phyloP scores from a whole-genome alignment of 2,329 filamentous ascomycete genomes.

The Pyricularia pennisetigena region DNA sequence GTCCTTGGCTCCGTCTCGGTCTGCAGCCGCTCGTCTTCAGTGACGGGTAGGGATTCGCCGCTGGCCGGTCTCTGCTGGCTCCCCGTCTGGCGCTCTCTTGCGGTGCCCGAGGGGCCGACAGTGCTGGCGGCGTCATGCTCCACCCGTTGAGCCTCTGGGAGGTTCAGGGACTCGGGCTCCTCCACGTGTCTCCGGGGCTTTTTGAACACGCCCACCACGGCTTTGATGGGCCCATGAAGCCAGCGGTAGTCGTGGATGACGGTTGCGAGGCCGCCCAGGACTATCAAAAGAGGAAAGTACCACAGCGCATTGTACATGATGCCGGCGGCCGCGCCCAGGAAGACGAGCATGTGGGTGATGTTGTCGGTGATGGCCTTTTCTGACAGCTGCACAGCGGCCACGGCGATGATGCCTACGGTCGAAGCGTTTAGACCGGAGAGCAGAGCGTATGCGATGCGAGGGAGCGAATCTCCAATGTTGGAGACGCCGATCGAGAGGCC shows the following conservation, averaged over 20 bases:
- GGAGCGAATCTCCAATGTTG: slow-evolving; percentile 47
- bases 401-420: slow-evolving; percentile 61
- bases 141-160: neutral
- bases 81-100: neutral
- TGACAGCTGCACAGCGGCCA: slow-evolving; percentile 59
- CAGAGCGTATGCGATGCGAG: slow-evolving; percentile 54
- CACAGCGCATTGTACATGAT: slow-evolving; percentile 63
- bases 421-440: slow-evolving; percentile 63
- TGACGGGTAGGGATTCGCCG: neutral
- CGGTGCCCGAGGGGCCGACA: neutral
- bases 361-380: slow-evolving; percentile 58
- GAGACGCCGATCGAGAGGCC: slow-evolving; percentile 55
- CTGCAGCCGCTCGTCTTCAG: neutral
- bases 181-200: neutral
- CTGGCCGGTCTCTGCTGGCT: neutral
- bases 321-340: slow-evolving; percentile 52
- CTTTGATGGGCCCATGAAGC: slow-evolving; percentile 26
- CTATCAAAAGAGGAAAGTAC: slow-evolving; percentile 62
- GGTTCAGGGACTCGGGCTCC: neutral
- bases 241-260: slow-evolving; percentile 46
- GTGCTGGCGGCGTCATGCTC: no score
- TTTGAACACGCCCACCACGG: neutral
- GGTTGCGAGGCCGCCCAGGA: slow-evolving; percentile 39
- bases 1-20: slow-evolving; percentile 16
- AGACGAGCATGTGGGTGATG: slow-evolving; percentile 52